A percentile compares a stretch with the other conserved stretches of the same genome.
phyloP scores from a whole-genome alignment of 192 early-diverging fungal species.

The Cladochytrium replicatum region DNA sequence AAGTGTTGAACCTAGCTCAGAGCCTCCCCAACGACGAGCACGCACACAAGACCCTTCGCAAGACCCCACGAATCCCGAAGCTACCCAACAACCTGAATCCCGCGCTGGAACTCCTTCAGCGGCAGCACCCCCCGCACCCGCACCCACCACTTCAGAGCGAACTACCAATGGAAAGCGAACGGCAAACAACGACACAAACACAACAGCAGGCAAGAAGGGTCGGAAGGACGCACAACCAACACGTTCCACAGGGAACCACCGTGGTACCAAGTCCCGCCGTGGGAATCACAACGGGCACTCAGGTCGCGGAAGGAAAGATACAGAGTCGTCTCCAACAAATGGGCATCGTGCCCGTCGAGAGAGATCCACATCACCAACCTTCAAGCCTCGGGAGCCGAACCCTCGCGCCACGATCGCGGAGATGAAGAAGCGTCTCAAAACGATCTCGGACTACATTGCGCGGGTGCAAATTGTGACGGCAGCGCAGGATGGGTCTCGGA shows the following conservation, averaged over 20 bases:
- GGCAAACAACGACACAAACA: conserved; percentile 6
- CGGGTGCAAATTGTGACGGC: conserved; percentile 35
- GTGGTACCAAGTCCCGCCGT: not conserved
- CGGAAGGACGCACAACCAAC: not conserved
- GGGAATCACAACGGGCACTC: not conserved
- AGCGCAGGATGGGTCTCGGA: not conserved
- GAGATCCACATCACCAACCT: conserved; percentile 23
- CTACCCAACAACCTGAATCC: not conserved
- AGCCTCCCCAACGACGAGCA: not conserved
- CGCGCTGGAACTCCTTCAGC: not conserved
- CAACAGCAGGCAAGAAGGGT: not conserved
- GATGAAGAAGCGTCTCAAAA: conserved; percentile 57
- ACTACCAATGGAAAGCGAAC: conserved; percentile 1
- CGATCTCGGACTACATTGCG: conserved; percentile 48
- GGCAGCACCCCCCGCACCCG: not conserved
- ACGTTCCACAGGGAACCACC: not conserved
- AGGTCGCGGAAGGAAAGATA: not conserved
- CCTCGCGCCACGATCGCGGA: conserved; percentile 42
- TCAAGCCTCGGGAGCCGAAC: conserved; percentile 43
- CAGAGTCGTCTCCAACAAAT: too few relatives aligned
- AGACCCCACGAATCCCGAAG: not conserved
- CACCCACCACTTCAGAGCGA: not conserved
- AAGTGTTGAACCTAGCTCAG: too few relatives aligned
- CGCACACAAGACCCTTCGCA: not conserved
- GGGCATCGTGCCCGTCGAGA: too few relatives aligned